A percentile compares a stretch with the other conserved stretches of the same genome.
Evolutionary conservation across 139 green algal species (phyloP).

Genomic region (Picochlorum costavermella): DNA sequence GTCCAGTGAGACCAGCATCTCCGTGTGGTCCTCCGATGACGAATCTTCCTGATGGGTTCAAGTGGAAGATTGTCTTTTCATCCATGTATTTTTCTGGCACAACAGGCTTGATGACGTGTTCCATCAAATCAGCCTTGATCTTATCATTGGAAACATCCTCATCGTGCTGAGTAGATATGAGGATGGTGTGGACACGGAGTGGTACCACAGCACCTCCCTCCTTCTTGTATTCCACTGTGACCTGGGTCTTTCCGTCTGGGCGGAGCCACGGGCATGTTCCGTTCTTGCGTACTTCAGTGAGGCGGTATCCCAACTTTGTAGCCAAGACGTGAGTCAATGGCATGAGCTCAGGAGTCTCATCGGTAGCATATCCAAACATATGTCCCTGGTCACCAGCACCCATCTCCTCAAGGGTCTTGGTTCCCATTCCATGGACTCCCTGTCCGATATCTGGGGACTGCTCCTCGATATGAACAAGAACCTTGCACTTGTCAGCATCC

Average conservation of each 20-base stretch:
- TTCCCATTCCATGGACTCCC: conserved; percentile 97
- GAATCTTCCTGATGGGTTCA: conserved; percentile 97
- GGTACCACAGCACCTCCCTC: conserved; percentile 81
- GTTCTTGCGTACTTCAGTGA: conserved; percentile 88
- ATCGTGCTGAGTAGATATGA: conserved; percentile 97
- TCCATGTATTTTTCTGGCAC: conserved; percentile 96
- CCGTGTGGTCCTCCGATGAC: conserved; percentile 96
- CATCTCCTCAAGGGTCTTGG: conserved; percentile 96
- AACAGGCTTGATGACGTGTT: conserved; percentile 99
- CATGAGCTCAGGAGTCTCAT: conserved; percentile 98
- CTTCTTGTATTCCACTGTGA: conserved; percentile 98
- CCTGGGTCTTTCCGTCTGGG: conserved; percentile 99
- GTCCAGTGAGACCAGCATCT: conserved; percentile 93
- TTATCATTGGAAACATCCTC: conserved; percentile 93
- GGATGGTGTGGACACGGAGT: conserved; percentile 95
- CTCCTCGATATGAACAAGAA: conserved; percentile 97
- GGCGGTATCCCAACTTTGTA: conserved; percentile 80
- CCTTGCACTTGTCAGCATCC: conserved; percentile 95
- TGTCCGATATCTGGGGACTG: conserved; percentile 98
- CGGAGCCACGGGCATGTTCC: conserved; percentile 87
- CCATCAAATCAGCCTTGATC: conserved; percentile 90
- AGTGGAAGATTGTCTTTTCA: conserved; percentile 99
- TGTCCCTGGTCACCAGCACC: conserved; percentile 98
- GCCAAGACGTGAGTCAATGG: conserved; percentile 97
- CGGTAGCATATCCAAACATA: conserved; percentile 99